A percentile compares a stretch with the other conserved stretches of the same genome.
phyloP scores from a whole-genome alignment of 805 yeast species.

The Komagataella pseudopastoris region DNA sequence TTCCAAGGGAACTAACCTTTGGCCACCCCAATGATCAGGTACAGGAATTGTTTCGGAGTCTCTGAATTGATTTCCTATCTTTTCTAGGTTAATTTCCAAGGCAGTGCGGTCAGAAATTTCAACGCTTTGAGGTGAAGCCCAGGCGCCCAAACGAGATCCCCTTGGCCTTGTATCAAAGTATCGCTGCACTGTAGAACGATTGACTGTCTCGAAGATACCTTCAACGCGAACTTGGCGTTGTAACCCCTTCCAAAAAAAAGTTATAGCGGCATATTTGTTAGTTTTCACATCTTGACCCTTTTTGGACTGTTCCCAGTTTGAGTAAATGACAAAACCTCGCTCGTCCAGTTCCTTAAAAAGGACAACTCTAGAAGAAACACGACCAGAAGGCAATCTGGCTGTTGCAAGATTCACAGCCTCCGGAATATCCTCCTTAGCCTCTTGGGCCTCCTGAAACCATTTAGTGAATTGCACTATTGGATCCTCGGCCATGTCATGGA shows the following conservation, averaged over 20 bases:
- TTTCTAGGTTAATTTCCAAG: conserved; percentile 38
- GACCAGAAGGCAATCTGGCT: conserved; percentile 79
- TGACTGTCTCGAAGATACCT: conserved; percentile 65
- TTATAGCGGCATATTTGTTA: conserved; percentile 72
- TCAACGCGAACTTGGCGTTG: conserved; percentile 93
- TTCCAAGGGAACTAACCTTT: conserved; percentile 76
- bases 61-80: conserved; percentile 43
- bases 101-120: conserved; percentile 44
- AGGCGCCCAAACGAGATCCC: conserved; percentile 90
- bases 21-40: conserved; percentile 95
- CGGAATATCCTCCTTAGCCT: conserved; percentile 46
- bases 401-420: conserved; percentile 86
- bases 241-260: conserved; percentile 82
- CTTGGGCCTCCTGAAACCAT: conserved; percentile 76
- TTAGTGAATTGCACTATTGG: conserved; percentile 70
- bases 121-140: conserved; percentile 86
- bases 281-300: conserved; percentile 58
- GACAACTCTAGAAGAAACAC: conserved; percentile 75
- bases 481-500: conserved; percentile 32
- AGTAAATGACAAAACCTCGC: conserved; percentile 74
- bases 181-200: conserved; percentile 57
- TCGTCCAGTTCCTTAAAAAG: conserved; percentile 82
- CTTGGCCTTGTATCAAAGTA: conserved; percentile 85
- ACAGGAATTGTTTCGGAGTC: conserved; percentile 66
- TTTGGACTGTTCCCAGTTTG: conserved; percentile 85